Base-by-base conservation (phyloP, 306 rosid genomes). In the Ammopiptanthus mongolicus region DNA sequence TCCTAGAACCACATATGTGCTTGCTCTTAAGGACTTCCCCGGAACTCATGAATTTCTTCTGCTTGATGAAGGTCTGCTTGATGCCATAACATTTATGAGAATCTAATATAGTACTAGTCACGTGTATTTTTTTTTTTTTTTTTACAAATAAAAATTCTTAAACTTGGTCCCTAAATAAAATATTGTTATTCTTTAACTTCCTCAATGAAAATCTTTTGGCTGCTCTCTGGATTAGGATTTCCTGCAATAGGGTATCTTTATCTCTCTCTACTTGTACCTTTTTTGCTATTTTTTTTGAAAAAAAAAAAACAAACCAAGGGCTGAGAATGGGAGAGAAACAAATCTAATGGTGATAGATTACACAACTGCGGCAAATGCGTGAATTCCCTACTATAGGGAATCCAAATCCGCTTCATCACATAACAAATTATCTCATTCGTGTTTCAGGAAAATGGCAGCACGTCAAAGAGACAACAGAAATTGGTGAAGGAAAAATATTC, bases 21-120 rank as follows among this genome's bases (percentile, higher is more conserved):
- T 96, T 74, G 96, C 99, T 70, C 57, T 96, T 53, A 96, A 90
- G 70, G 99, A 69, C 75, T 80, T 71, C 73, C 96, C 98, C 2
- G 99, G 99, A 52, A 92, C 99, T 17, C 99, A 96, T 41, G 99
- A 96, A 80, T 96, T 96, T 81, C 92, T 96, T 81, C 92, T 96
- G 21, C 93, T 96, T 47, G 99, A 96, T 62, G 98, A 96, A 89
- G 99, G 99, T 92, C 48, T 65, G 67, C 47, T 69, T 75, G 9
- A 52, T 55, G 4, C 15, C 39, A 41, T 28, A 17, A 6, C 13
- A 55, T 56, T 53, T 53, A 72, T 70, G 25, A 66, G 3, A 73
- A 73, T 59, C 9, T 41, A 34, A 41, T 18, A 22, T 46, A 28
- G 25, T 0, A 70, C 61, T 10, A 41, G 18, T 53, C 62, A 33